phyloP scores from a whole-genome alignment of 768 basidiomycete genomes.

The Mycena rosella region DNA sequence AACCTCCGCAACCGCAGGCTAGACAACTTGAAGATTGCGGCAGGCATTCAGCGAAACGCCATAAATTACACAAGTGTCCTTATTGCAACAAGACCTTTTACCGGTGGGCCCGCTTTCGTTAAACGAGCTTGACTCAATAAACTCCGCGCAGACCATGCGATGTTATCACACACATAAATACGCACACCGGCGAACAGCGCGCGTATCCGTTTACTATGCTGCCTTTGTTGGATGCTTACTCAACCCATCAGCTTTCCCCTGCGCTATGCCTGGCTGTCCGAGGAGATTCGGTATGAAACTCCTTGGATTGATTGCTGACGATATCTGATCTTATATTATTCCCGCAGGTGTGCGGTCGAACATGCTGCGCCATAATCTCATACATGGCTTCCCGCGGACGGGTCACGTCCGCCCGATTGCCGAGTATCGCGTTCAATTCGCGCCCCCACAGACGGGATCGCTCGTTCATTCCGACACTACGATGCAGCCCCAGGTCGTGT shows the following conservation, averaged over 20 bases:
- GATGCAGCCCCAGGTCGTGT: background rate
- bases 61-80: background rate
- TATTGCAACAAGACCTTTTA: background rate
- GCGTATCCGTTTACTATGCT: background rate
- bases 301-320: background rate
- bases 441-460: background rate
- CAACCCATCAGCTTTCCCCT: conserved; percentile 1
- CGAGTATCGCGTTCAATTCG: background rate
- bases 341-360: conserved; percentile 12
- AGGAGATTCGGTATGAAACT: conserved; percentile 15
- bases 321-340: background rate
- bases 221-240: background rate
- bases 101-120: background rate
- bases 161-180: conserved; percentile 8
- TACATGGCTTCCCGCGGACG: background rate
- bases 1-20: background rate
- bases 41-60: background rate
- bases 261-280: background rate
- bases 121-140: background rate
- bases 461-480: conserved; percentile 12
- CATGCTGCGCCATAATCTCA: conserved; percentile 2
- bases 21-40: background rate
- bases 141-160: background rate
- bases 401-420: background rate
- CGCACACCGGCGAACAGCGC: conserved; percentile 4